phyloP scores from a whole-genome alignment of 2,329 filamentous ascomycete genomes.

The Aspergillus vadensis region DNA sequence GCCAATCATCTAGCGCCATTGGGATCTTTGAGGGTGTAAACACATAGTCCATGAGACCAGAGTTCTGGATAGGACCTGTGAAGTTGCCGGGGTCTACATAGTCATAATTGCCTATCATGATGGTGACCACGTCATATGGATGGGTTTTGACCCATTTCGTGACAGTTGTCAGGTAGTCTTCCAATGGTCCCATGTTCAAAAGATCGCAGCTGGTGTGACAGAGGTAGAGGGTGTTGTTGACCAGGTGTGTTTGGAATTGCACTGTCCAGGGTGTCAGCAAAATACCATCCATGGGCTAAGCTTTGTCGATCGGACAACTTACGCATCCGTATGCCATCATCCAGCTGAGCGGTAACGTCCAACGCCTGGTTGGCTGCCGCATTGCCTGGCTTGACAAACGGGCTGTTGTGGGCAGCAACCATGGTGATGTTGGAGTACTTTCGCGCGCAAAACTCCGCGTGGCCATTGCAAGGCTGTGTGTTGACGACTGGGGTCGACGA shows the following conservation, averaged over 20 bases:
- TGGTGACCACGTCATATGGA: conserved; percentile 84
- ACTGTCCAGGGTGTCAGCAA: conserved; percentile 42
- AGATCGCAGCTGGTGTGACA: conserved; percentile 85
- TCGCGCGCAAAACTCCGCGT: conserved; percentile 73
- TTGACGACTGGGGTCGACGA: conserved; percentile 57
- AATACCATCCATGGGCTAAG: background rate
- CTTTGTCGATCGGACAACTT: conserved; percentile 27
- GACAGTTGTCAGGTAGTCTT: conserved; percentile 70
- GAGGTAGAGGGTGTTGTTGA: conserved; percentile 67
- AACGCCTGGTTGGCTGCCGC: conserved; percentile 75
- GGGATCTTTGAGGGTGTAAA: conserved; percentile 72
- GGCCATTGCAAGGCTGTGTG: conserved; percentile 77
- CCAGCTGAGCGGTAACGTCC: conserved; percentile 68
- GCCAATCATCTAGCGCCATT: conserved; percentile 77
- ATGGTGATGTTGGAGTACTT: conserved; percentile 81
- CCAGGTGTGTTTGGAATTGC: conserved; percentile 60
- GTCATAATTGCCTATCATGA: conserved; percentile 82
- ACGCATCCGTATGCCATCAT: conserved; percentile 69
- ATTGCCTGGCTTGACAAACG: conserved; percentile 70
- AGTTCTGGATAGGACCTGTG: conserved; percentile 66
- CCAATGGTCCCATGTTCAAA: conserved; percentile 77
- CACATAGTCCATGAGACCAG: conserved; percentile 71
- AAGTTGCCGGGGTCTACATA: conserved; percentile 68
- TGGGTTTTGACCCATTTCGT: conserved; percentile 71
- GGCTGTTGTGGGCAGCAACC: conserved; percentile 78